Conservation (phyloP, 1,284 basidiomycete genomes). For the Waitea zeae region DNA sequence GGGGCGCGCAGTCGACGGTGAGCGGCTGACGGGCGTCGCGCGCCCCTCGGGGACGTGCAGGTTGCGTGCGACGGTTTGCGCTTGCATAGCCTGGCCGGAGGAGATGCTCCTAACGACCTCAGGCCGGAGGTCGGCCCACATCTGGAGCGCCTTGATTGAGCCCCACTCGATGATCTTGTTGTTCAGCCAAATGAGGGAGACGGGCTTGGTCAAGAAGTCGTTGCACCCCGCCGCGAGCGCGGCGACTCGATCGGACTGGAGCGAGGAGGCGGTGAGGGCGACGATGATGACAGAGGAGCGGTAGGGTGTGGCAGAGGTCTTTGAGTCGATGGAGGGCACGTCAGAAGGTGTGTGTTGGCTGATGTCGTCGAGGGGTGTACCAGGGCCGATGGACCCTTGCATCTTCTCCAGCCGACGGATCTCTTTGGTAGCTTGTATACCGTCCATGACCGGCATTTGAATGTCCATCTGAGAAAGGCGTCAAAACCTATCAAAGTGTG, state of each 20-base stretch:
- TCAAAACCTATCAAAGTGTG: conserved; percentile 1
- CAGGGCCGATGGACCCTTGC: conserved; percentile 51
- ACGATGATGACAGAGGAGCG: conserved; percentile 96
- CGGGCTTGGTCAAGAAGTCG: conserved; percentile 97
- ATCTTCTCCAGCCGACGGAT: conserved; percentile 76
- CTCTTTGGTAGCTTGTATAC: conserved; percentile 92
- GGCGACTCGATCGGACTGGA: conserved; percentile 86
- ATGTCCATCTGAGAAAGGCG: conserved; percentile 80
- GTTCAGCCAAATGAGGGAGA: conserved; percentile 89
- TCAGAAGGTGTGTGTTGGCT: conserved; percentile 41
- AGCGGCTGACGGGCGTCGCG: conserved; percentile 16
- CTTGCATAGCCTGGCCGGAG: conserved; percentile 43
- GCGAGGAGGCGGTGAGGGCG: conserved; percentile 87
- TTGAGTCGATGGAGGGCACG: conserved; percentile 13
- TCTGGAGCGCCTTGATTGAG: conserved; percentile 72
- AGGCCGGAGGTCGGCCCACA: conserved; percentile 69
- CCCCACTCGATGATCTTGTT: conserved; percentile 99
- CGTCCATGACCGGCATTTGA: conserved; percentile 98
- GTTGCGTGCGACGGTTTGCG: conserved; percentile 45
- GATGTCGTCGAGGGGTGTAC: conserved; percentile 43
- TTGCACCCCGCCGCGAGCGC: conserved; percentile 97
- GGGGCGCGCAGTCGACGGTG: too few relatives aligned
- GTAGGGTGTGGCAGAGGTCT: conserved; percentile 41
- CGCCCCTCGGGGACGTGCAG: conserved; percentile 47
- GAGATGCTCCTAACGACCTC: conserved; percentile 35